These are phyloP conservation scores for Apiosordaria backusii DNA, from an alignment of 495 filamentous ascomycete species.

Conservation along the genomic window DNA sequence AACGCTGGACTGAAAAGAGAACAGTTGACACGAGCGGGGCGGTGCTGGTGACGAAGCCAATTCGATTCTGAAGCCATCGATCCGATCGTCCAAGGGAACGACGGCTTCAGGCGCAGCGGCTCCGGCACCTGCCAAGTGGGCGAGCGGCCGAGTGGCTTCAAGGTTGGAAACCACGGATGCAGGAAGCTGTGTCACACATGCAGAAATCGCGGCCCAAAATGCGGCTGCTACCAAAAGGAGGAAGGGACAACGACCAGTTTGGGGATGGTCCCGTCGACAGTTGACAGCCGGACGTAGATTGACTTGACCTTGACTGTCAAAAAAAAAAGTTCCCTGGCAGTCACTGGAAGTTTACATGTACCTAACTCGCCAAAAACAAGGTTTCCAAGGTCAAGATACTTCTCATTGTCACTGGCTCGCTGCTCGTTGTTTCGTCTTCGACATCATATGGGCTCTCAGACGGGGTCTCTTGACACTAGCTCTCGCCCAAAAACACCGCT, in stretches of 20 bases:
- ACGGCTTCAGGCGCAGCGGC: neutral
- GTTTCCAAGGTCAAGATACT: neutral
- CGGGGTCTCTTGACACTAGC: too few relatives aligned
- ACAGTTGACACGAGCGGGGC: neutral
- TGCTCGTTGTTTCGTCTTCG: neutral
- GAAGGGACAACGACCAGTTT: neutral
- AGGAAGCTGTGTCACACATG: neutral
- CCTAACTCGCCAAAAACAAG: neutral
- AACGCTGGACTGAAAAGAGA: neutral
- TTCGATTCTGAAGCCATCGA: neutral
- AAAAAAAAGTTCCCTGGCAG: neutral
- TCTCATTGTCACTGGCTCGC: neutral
- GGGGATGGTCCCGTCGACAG: neutral
- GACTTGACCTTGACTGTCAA: too few relatives aligned
- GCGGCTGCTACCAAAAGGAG: slow-evolving; percentile 14
- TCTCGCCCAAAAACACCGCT: neutral
- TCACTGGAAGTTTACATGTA: neutral
- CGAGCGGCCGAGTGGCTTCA: neutral
- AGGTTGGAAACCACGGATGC: neutral
- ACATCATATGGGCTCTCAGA: neutral
- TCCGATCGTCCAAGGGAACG: neutral
- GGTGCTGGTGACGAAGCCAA: neutral
- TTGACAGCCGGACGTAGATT: neutral
- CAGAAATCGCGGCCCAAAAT: slow-evolving; percentile 12
- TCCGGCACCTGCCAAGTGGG: neutral